A percentile compares a stretch with the other conserved stretches of the same genome.
Evolutionary conservation across 257 asterid genomes (phyloP).

Genomic region (Lycium barbarum): DNA sequence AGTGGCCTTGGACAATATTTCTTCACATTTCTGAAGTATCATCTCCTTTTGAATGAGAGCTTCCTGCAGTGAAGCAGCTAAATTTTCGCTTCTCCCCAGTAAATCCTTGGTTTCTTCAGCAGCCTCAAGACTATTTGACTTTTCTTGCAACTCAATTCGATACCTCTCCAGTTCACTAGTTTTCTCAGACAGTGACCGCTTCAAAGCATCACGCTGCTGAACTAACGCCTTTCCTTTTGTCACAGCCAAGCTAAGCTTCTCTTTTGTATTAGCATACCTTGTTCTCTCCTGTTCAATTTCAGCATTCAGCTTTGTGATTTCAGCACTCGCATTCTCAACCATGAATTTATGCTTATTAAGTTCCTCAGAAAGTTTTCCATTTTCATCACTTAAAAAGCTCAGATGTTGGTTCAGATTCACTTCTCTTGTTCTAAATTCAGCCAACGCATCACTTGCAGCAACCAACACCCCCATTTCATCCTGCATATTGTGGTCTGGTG

Average conservation of each 20-base stretch:
- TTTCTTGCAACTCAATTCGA: constrained; percentile 69
- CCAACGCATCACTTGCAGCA: constrained; percentile 54
- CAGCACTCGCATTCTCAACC: constrained; percentile 63
- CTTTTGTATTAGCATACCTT: constrained; percentile 80
- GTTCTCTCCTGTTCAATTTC: constrained; percentile 84
- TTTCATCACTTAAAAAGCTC: constrained; percentile 63
- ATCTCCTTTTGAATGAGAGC: constrained; percentile 67
- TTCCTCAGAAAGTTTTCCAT: constrained; percentile 62
- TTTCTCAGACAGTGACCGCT: constrained; percentile 81
- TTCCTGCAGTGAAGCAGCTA: constrained; percentile 66
- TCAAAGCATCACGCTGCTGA: constrained; percentile 87
- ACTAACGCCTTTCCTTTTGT: constrained; percentile 98
- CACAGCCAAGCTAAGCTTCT: constrained; percentile 98
- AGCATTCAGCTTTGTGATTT: constrained; percentile 60
- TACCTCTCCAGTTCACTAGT: constrained; percentile 66
- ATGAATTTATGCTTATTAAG: constrained; percentile 60
- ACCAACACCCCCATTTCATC: constrained; percentile 62
- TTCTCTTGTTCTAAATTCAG: constrained; percentile 65
- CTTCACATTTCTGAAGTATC: constrained; percentile 68
- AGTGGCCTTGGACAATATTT: constrained; percentile 59
- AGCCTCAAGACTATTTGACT: constrained; percentile 70
- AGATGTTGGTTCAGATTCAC: constrained; percentile 54
- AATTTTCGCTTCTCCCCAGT: constrained; percentile 55
- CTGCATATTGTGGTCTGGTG: constrained; percentile 46
- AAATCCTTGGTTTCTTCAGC: constrained; percentile 64